A percentile compares a stretch with the other conserved stretches of the same genome.
These are phyloP conservation scores for Porodaedalea pini DNA, from an alignment of 1,284 basidiomycete genomes.

Conservation along the genomic window DNA sequence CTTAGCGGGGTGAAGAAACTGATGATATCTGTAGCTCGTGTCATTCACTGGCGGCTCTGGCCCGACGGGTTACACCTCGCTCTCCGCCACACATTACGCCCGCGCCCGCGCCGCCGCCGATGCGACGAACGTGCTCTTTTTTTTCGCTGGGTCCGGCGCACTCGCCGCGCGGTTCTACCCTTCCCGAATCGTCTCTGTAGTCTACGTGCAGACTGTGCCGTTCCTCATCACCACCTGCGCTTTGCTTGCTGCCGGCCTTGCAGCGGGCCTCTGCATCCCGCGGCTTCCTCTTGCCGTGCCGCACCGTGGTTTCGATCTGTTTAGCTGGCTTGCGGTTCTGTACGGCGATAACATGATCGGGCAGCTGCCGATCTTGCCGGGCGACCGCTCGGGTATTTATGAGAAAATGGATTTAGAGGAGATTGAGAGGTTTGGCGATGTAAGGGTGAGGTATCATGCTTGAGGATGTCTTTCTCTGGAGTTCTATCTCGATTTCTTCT, in stretches of 20 bases:
- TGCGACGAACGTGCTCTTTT: constrained; percentile 38
- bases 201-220: not conserved
- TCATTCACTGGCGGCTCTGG: constrained; percentile 37
- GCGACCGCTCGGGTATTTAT: not conserved
- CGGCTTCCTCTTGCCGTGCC: constrained; percentile 5
- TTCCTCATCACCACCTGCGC: not conserved
- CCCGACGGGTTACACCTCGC: constrained; percentile 36
- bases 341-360: constrained; percentile 7
- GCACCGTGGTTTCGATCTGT: constrained; percentile 9
- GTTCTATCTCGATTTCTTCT: too few relatives aligned
- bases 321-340: constrained; percentile 9
- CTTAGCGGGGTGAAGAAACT: not conserved
- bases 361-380: constrained; percentile 10
- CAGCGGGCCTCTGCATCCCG: constrained; percentile 3
- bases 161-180: constrained; percentile 28
- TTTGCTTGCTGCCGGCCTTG: not conserved
- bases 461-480: too few relatives aligned
- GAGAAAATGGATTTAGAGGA: constrained; percentile 1
- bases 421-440: not conserved
- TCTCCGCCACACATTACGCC: constrained; percentile 33
- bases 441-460: not conserved
- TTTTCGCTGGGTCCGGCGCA: constrained; percentile 37
- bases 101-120: constrained; percentile 35
- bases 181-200: not conserved
- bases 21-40: constrained; percentile 30